Conservation (phyloP, 2,329 filamentous ascomycete genomes). For the Exophiala viscosa region DNA sequence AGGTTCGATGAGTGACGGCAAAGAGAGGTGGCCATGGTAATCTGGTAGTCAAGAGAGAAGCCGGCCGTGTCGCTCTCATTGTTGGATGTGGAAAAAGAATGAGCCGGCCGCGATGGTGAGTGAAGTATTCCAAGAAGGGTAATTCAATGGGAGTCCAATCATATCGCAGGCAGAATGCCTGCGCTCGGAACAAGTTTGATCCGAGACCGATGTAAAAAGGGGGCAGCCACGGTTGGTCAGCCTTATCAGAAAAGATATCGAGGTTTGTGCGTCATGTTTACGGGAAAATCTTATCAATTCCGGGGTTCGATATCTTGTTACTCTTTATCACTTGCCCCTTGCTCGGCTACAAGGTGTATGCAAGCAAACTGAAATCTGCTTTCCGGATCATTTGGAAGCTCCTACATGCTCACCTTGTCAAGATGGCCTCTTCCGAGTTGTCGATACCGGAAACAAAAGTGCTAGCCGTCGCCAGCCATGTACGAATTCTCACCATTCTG, state of each 20-base stretch:
- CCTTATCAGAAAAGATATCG: conserved; percentile 1
- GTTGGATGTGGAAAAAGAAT: too few relatives aligned
- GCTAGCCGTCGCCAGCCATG: conserved; percentile 90
- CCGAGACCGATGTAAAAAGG: not conserved
- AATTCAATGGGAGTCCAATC: too few relatives aligned
- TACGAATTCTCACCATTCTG: conserved; percentile 49
- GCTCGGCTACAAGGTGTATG: not conserved
- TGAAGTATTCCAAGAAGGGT: too few relatives aligned
- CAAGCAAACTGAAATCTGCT: not conserved
- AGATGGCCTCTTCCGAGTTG: conserved; percentile 5
- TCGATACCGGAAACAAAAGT: conserved; percentile 63
- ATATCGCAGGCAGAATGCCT: not conserved
- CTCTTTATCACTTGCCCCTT: not conserved
- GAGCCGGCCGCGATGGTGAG: too few relatives aligned
- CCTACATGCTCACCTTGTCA: not conserved
- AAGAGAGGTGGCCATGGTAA: too few relatives aligned
- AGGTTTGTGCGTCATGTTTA: not conserved
- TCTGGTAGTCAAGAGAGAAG: too few relatives aligned
- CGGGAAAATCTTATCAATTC: not conserved
- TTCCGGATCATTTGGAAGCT: not conserved
- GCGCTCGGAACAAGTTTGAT: not conserved
- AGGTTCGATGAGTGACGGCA: too few relatives aligned
- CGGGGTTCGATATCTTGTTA: not conserved
- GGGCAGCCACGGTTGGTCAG: not conserved
- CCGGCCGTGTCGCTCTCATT: too few relatives aligned